Evolutionary conservation across 192 early-diverging fungal genomes (phyloP).

Genomic region (Dissophora ornata): DNA sequence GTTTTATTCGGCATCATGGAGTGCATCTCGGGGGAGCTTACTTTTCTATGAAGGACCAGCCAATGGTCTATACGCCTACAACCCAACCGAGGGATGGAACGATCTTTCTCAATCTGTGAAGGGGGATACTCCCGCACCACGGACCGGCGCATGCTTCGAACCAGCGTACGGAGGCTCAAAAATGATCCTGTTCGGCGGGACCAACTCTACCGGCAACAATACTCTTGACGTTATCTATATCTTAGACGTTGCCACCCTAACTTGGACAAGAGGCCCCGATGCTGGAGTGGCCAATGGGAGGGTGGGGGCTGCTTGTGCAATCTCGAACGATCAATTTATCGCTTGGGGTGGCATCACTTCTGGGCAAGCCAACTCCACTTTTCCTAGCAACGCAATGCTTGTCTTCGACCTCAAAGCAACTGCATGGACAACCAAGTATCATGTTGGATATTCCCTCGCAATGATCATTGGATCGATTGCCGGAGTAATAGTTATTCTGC

Average conservation of each 20-base stretch:
- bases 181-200: conserved; percentile 31
- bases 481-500: no score
- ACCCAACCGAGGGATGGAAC: neutral
- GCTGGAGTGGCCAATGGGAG: neutral
- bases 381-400: neutral
- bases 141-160: neutral
- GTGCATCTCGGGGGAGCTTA: neutral
- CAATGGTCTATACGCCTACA: neutral
- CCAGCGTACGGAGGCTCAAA: conserved; percentile 11
- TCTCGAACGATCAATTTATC: conserved; percentile 18
- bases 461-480: no score
- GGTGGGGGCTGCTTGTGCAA: conserved; percentile 7
- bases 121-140: neutral
- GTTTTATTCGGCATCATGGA: conserved; percentile 7
- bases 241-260: conserved; percentile 12
- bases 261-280: conserved; percentile 15
- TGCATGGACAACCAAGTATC: neutral
- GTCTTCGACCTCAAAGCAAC: neutral
- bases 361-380: neutral
- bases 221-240: conserved; percentile 17
- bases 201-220: neutral
- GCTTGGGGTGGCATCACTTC: conserved; percentile 22
- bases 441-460: no score
- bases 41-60: neutral
- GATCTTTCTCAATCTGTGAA: neutral